phyloP scores from a whole-genome alignment of 495 filamentous ascomycete species.

The Neurospora sp. region DNA sequence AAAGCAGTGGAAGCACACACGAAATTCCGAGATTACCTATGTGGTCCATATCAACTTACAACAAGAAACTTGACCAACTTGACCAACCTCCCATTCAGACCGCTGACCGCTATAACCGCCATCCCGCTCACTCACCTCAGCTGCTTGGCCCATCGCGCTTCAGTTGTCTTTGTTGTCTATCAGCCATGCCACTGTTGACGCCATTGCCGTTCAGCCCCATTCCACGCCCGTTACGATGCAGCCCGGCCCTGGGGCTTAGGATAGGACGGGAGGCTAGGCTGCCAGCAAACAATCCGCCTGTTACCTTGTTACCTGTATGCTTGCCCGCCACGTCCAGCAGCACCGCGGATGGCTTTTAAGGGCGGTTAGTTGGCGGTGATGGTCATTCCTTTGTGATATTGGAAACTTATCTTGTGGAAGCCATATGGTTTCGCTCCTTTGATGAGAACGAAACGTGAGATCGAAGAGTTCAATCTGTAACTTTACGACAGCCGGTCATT shows the following conservation, averaged over 20 bases:
- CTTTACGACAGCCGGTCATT: background rate
- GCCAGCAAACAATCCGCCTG: background rate
- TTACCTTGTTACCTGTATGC: background rate
- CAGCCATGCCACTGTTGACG: background rate
- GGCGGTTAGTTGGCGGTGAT: background rate
- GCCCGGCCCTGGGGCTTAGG: background rate
- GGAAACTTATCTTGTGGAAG: background rate
- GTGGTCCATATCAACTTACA: background rate
- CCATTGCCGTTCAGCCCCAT: background rate
- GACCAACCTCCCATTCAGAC: background rate
- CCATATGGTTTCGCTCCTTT: too few relatives aligned
- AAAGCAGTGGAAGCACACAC: background rate
- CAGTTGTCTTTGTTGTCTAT: background rate
- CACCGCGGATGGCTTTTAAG: background rate
- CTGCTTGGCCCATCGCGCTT: background rate
- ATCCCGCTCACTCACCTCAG: background rate
- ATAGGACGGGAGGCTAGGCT: background rate
- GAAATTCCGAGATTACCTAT: background rate
- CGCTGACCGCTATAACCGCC: background rate
- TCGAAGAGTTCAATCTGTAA: background rate
- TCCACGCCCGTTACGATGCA: background rate
- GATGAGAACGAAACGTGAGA: too few relatives aligned
- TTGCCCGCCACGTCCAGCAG: background rate
- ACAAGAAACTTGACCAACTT: background rate
- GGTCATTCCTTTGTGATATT: background rate